phyloP scores from a whole-genome alignment of 306 rosid species.

The Purshia tridentata region DNA sequence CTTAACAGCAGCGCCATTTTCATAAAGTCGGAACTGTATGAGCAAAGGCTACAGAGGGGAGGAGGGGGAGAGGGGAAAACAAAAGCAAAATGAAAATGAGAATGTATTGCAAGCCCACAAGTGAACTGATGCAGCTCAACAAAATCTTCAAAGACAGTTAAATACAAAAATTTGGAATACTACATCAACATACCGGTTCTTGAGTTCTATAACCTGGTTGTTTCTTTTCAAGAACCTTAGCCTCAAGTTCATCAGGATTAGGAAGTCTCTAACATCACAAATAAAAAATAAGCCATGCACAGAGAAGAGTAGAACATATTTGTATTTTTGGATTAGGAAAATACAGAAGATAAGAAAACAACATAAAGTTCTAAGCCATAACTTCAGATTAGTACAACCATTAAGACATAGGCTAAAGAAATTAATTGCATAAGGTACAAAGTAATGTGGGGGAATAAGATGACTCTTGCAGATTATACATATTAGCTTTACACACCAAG shows the following conservation, averaged over 20 bases:
- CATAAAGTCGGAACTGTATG: conserved; percentile 67
- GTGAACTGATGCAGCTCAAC: not conserved
- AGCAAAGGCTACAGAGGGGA: conserved; percentile 55
- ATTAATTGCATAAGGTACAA: not conserved
- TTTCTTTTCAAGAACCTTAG: conserved; percentile 23
- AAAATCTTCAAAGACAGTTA: conserved; percentile 16
- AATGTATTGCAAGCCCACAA: not conserved
- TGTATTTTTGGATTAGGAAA: not conserved
- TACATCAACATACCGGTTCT: conserved; percentile 45
- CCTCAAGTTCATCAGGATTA: conserved; percentile 31
- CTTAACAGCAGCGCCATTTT: conserved; percentile 65
- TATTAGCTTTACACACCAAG: not conserved
- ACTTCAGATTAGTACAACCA: not conserved
- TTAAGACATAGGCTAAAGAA: not conserved
- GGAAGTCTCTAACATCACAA: conserved; percentile 29
- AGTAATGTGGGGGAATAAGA: not conserved
- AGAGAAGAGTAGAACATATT: conserved; percentile 21
- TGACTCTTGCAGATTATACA: not conserved
- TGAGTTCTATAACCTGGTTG: conserved; percentile 19
- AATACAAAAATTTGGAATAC: not conserved
- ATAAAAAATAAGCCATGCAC: not conserved
- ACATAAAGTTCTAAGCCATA: not conserved
- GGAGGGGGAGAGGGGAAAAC: conserved; percentile 24
- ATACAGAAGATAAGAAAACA: not conserved
- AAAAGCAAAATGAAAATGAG: conserved; percentile 11